phyloP scores from a whole-genome alignment of 768 basidiomycete genomes.

The Suillus sp. region DNA sequence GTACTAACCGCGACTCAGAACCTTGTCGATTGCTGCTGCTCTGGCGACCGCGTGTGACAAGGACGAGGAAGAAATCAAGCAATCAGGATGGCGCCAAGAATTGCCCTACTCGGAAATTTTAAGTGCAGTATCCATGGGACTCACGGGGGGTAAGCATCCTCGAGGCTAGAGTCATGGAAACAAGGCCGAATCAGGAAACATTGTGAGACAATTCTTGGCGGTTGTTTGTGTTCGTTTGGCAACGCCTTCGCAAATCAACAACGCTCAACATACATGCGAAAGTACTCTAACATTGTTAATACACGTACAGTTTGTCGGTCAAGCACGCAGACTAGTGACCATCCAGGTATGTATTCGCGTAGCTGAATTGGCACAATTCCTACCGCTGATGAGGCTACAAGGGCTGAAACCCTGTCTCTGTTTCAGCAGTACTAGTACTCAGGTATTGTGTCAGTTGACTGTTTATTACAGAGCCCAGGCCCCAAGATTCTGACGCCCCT shows the following conservation, averaged over 20 bases:
- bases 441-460: not conserved
- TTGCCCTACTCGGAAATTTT: constrained; percentile 13
- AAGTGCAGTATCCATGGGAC: not conserved
- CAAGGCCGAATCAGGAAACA: constrained; percentile 11
- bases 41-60: constrained; percentile 10
- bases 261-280: constrained; percentile 15
- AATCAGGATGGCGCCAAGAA: constrained; percentile 7
- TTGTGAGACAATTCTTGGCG: constrained; percentile 11
- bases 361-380: not conserved
- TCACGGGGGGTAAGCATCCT: constrained; percentile 8
- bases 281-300: too few species aligned
- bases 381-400: not conserved
- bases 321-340: not conserved
- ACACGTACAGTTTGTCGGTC: not conserved
- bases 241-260: constrained; percentile 22
- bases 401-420: not conserved
- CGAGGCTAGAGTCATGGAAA: constrained; percentile 9
- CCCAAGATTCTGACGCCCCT: not conserved
- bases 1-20: constrained; percentile 8
- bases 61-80: constrained; percentile 11
- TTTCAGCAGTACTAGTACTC: not conserved
- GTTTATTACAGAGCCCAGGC: not conserved
- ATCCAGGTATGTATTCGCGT: not conserved
- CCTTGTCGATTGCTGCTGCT: constrained; percentile 9
- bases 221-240: constrained; percentile 25